Base-by-base conservation (phyloP, 169 alveolate genomes). In the Babesia gibsoni region DNA sequence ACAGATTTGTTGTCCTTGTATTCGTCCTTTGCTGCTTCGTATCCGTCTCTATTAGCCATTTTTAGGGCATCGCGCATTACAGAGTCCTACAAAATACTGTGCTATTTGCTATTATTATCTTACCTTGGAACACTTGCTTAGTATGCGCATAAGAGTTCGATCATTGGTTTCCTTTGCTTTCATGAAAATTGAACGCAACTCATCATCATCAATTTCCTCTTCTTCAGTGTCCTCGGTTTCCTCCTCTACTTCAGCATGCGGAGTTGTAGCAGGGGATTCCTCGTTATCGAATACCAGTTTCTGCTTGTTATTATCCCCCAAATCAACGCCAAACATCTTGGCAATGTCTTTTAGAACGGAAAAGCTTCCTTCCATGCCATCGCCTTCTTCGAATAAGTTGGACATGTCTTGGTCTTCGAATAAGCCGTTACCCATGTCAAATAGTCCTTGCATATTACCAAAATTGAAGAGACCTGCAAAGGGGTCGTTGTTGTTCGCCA, bases 281-380 rank as follows among this genome's bases (percentile, higher is more conserved):
- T 61, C 52, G 18, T 61, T 25, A 27, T 61, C 72, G 45, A 61
- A 61, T 10, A 61, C 50, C 0, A 61, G 42, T 32, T 32, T 42
- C 30, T 39, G n/a, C 18, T 61, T 61, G 29, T 29, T 39, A 27
- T 27, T 36, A 9, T 23, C 29, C 0, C 46, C 72, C 1, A 61
- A 14, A 39, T 61, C 29, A 5, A 74, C 54, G 3, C 84, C 84
- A 25, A 75, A 61, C 84, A 75, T 63, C 20, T 68, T 42, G 27
- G 80, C 80, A 39, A 75, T 6, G 48, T 75, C 84, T 41, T 75
- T 75, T 25, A 75, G 63, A 10, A 75, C 35, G 7, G 84, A 75
- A 48, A 75, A 32, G 2, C 84, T 64, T 12, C 69, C 45, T 4
- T 30, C 73, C 22, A 66, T 25, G 5, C 48, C 7, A n/a, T 45